phyloP scores from a whole-genome alignment of 2,329 filamentous ascomycete species.

The Davidsoniella virescens region DNA sequence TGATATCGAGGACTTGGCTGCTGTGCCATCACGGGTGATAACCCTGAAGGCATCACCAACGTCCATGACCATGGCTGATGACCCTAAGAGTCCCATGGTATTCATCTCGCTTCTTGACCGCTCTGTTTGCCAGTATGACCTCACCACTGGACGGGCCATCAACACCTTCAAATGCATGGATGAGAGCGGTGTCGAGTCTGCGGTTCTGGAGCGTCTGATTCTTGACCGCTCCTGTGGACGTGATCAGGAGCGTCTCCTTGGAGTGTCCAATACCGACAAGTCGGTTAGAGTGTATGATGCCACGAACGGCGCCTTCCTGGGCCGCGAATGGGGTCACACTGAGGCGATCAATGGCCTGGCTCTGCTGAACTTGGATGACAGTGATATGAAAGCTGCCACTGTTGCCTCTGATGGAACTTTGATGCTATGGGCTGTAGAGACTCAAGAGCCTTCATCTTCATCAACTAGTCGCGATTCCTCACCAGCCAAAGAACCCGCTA shows the following conservation, averaged over 20 bases:
- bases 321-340: slow-evolving; percentile 87
- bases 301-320: slow-evolving; percentile 58
- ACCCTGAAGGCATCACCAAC: slow-evolving; percentile 74
- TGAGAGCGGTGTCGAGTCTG: slow-evolving; percentile 62
- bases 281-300: slow-evolving; percentile 81
- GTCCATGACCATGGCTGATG: slow-evolving; percentile 58
- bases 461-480: slow-evolving; percentile 35
- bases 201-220: slow-evolving; percentile 64
- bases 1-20: slow-evolving; percentile 51
- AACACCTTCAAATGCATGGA: slow-evolving; percentile 73
- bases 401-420: slow-evolving; percentile 68
- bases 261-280: slow-evolving; percentile 90
- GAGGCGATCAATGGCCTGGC: slow-evolving; percentile 80
- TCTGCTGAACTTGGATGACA: slow-evolving; percentile 45
- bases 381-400: slow-evolving; percentile 46
- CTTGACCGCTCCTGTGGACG: slow-evolving; percentile 39
- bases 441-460: slow-evolving; percentile 23
- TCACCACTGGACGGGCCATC: slow-evolving; percentile 51
- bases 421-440: slow-evolving; percentile 56
- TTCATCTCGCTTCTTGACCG: slow-evolving; percentile 46
- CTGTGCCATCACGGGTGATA: slow-evolving; percentile 60
- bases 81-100: slow-evolving; percentile 32
- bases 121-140: slow-evolving; percentile 42
- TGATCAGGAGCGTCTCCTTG: slow-evolving; percentile 53
- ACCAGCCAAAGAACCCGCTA: slow-evolving; percentile 32